Evolutionary conservation across 1,284 basidiomycete species (phyloP).

Genomic region (Marasmius tenuissimus): DNA sequence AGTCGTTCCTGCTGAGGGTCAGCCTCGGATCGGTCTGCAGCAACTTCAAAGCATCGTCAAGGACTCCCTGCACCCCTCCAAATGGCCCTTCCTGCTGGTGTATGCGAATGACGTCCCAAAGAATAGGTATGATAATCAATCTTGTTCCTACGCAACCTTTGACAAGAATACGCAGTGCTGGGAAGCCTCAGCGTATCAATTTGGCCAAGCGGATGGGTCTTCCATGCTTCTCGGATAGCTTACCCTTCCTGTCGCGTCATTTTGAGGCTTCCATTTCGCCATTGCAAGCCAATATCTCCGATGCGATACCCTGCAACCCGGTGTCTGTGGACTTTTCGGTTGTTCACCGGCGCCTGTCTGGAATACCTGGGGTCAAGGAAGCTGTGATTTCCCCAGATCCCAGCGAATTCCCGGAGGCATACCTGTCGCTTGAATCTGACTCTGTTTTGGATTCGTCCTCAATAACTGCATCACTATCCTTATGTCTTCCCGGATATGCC

Average conservation of each 20-base stretch:
- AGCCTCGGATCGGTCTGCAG: constrained; percentile 5
- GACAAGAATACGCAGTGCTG: constrained; percentile 25
- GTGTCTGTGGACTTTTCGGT: constrained; percentile 29
- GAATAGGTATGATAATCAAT: constrained; percentile 6
- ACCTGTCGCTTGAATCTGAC: constrained; percentile 23
- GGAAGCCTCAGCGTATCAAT: constrained; percentile 44
- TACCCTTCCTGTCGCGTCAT: constrained; percentile 35
- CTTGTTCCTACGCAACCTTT: neutral
- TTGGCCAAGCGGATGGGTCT: constrained; percentile 39
- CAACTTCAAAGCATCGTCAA: constrained; percentile 42
- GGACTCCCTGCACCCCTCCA: constrained; percentile 41
- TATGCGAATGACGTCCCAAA: constrained; percentile 16
- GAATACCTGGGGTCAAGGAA: constrained; percentile 45
- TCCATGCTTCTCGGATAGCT: constrained; percentile 32
- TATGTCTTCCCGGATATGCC: constrained; percentile 34
- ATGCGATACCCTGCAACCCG: constrained; percentile 34
- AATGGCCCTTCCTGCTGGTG: constrained; percentile 16
- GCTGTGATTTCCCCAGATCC: constrained; percentile 36
- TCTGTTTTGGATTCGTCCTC: constrained; percentile 17
- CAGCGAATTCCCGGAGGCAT: constrained; percentile 35
- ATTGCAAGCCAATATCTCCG: constrained; percentile 30
- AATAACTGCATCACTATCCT: neutral
- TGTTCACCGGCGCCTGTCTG: constrained; percentile 45
- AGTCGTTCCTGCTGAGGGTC: constrained; percentile 6
- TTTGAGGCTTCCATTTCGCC: constrained; percentile 36